Conservation (phyloP, 176 grass and related monocot genomes). For the Aegilops tauschii region DNA sequence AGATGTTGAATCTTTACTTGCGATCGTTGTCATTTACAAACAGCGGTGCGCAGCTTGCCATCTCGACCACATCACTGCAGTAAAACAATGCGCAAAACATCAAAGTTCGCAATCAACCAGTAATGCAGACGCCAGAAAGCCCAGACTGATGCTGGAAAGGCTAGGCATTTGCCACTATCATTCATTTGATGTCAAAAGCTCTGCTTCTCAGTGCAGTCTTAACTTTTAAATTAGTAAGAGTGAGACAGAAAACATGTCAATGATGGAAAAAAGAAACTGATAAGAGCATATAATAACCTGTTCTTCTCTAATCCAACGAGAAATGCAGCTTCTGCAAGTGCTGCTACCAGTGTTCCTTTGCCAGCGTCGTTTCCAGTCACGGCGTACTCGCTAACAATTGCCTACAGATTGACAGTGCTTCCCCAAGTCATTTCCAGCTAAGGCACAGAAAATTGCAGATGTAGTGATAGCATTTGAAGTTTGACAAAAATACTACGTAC, state of each 20-base stretch:
- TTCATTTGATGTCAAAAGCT: neutral
- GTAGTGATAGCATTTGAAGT: neutral
- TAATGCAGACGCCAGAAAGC: no score
- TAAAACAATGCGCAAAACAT: conserved; percentile 8
- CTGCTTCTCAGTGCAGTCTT: no score
- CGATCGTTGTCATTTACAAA: conserved; percentile 88
- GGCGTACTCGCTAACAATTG: conserved; percentile 91
- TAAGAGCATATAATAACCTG: conserved; percentile 37
- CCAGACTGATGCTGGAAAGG: no score
- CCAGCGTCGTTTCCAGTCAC: conserved; percentile 80
- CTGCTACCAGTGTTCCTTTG: conserved; percentile 76
- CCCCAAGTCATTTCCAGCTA: neutral
- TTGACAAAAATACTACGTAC: neutral
- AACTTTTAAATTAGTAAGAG: no score
- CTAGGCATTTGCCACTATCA: neutral
- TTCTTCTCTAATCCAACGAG: conserved; percentile 90
- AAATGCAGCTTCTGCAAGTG: conserved; percentile 90
- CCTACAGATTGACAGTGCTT: conserved; percentile 35
- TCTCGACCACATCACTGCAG: conserved; percentile 81
- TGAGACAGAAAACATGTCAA: no score
- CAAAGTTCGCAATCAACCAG: neutral
- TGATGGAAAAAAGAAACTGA: no score
- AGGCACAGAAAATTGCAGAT: neutral
- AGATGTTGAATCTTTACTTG: conserved; percentile 25
- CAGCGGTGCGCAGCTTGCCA: conserved; percentile 86